These are phyloP conservation scores for Diaporthe longicolla DNA, from an alignment of 2,329 filamentous ascomycete genomes.

Conservation along the genomic window DNA sequence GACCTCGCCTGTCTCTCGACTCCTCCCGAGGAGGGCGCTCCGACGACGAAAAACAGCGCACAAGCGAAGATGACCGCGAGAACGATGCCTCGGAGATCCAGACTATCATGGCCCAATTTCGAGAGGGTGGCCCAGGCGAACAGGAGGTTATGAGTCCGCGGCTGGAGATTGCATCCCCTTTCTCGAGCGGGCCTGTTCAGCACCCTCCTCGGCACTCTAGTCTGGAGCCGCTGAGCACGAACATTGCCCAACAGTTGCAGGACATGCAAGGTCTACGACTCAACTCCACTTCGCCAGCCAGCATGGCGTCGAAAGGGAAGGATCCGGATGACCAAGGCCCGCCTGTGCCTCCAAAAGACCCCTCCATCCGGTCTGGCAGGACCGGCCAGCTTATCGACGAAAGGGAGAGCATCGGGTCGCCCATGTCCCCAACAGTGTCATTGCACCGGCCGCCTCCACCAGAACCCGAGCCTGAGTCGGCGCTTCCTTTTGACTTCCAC, in stretches of 20 bases:
- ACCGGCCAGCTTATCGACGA: slow-evolving; percentile 57
- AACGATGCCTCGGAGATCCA: slow-evolving; percentile 89
- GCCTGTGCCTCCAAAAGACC: slow-evolving; percentile 73
- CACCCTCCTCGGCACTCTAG: slow-evolving; percentile 91
- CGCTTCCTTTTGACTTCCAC: slow-evolving; percentile 96
- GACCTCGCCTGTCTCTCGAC: slow-evolving; percentile 59
- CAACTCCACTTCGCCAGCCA: slow-evolving; percentile 56
- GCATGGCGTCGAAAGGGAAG: slow-evolving; percentile 55
- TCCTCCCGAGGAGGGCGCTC: slow-evolving; percentile 69
- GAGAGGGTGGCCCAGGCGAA: slow-evolving; percentile 78
- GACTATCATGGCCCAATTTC: slow-evolving; percentile 97
- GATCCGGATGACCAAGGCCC: slow-evolving; percentile 64
- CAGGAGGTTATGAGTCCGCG: slow-evolving; percentile 95
- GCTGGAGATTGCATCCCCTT: slow-evolving; percentile 84
- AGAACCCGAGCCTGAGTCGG: slow-evolving; percentile 83
- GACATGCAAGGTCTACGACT: slow-evolving; percentile 61
- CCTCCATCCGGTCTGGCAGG: slow-evolving; percentile 56
- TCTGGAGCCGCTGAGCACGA: slow-evolving; percentile 77
- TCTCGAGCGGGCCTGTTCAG: slow-evolving; percentile 70
- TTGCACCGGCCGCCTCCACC: slow-evolving; percentile 77
- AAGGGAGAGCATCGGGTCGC: slow-evolving; percentile 52
- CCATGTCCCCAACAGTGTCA: slow-evolving; percentile 63
- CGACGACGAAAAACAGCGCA: slow-evolving; percentile 70
- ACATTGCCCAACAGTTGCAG: slow-evolving; percentile 63
- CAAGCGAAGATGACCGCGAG: slow-evolving; percentile 76